Evolutionary conservation across 2,329 filamentous ascomycete genomes (phyloP).

Genomic region (Beauveria caledonica): DNA sequence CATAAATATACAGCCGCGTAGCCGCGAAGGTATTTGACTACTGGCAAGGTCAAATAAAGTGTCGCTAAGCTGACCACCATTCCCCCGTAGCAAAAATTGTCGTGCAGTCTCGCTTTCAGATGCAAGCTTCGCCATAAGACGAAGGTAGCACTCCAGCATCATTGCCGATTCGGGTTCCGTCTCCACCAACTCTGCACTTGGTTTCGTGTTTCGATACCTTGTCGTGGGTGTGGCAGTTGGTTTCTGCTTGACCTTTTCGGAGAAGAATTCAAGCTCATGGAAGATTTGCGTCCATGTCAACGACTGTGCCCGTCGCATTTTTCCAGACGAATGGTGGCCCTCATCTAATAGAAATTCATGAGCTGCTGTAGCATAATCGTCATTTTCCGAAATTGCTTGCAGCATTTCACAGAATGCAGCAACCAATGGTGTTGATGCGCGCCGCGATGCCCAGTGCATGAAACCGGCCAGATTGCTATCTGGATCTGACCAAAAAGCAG

Average conservation of each 20-base stretch:
- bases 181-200: slow-evolving; percentile 61
- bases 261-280: slow-evolving; percentile 79
- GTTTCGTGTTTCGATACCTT: slow-evolving; percentile 49
- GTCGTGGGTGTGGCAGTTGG: slow-evolving; percentile 36
- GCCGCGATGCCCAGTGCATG: slow-evolving; percentile 90
- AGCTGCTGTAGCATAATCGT: slow-evolving; percentile 73
- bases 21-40: slow-evolving; percentile 63
- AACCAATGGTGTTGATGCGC: slow-evolving; percentile 91
- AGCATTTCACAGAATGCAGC: slow-evolving; percentile 97
- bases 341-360: slow-evolving; percentile 90
- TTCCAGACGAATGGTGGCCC: slow-evolving; percentile 61
- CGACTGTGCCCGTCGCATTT: slow-evolving; percentile 73
- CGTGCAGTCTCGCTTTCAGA: slow-evolving; percentile 65
- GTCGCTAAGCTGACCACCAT: slow-evolving; percentile 58
- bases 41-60: slow-evolving; percentile 73
- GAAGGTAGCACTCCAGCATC: slow-evolving; percentile 91
- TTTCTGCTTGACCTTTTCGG: slow-evolving; percentile 67
- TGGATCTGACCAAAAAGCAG: slow-evolving; percentile 84
- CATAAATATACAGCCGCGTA: slow-evolving; percentile 78
- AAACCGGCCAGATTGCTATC: slow-evolving; percentile 94
- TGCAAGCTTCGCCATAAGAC: slow-evolving; percentile 76
- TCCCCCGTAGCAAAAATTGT: slow-evolving; percentile 58
- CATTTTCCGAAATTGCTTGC: slow-evolving; percentile 74
- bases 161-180: slow-evolving; percentile 86
- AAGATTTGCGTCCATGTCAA: slow-evolving; percentile 93